phyloP scores from a whole-genome alignment of 2,329 filamentous ascomycete genomes.

The Elsinoe australis region DNA sequence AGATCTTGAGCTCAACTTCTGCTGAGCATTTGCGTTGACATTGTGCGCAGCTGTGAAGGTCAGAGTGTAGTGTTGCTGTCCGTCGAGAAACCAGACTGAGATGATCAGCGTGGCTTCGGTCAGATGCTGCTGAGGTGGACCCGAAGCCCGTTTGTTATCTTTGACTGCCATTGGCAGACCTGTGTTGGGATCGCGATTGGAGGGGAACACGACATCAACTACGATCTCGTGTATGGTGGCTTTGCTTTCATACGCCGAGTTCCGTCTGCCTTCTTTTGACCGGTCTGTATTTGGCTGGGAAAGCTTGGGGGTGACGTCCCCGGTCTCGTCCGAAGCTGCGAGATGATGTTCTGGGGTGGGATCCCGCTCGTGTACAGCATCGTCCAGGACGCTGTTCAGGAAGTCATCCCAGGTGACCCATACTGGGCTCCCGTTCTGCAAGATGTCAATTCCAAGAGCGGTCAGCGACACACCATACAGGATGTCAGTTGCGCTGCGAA shows the following conservation, averaged over 20 bases:
- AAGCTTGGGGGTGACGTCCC: constrained; percentile 18
- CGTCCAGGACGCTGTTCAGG: constrained; percentile 37
- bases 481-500: constrained; percentile 45
- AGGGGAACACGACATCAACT: constrained; percentile 60
- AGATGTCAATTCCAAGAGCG: constrained; percentile 64
- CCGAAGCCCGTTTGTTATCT: constrained; percentile 21
- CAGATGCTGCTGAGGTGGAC: constrained; percentile 21
- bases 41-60: constrained; percentile 58
- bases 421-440: constrained; percentile 55
- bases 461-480: constrained; percentile 59
- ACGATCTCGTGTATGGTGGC: constrained; percentile 51
- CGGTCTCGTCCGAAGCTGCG: too few species aligned
- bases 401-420: constrained; percentile 47
- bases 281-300: constrained; percentile 10
- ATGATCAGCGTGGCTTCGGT: constrained; percentile 67
- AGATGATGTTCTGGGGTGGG: too few species aligned
- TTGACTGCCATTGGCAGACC: constrained; percentile 31
- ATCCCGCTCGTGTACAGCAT: constrained; percentile 27
- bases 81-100: constrained; percentile 63
- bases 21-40: constrained; percentile 14
- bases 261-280: constrained; percentile 2
- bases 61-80: constrained; percentile 62
- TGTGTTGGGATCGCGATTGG: constrained; percentile 34
- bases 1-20: constrained; percentile 29
- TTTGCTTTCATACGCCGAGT: constrained; percentile 24